Evolutionary conservation across 139 green algal species (phyloP), one percentile per base, ranked within the genome.

Genomic region (Chlorella sorokiniana): DNA sequence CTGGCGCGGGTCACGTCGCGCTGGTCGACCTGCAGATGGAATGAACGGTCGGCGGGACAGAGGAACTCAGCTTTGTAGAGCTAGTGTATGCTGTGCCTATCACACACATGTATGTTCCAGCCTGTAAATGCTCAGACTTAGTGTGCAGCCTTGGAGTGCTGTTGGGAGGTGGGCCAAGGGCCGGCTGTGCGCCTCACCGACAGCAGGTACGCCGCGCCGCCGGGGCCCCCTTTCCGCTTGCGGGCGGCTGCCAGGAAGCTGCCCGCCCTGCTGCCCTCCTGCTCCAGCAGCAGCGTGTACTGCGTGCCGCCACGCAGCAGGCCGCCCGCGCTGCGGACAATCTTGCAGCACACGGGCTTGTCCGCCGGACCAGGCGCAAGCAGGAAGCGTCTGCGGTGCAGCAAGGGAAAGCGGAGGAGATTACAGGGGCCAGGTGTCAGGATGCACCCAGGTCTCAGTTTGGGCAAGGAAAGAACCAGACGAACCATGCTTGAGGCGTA

Each of bases 141-240:
- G n/a, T n/a, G n/a, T n/a, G n/a, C n/a, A 16, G 3, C 9, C 7
- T 61, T 20, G 52, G 52, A 61, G 52, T 23, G 7, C 52, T 10
- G 6, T 23, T 35, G 56, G 11, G 2, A 16, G 27, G 22, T 23
- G 22, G 3, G 22, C 3, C 52, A 9, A 61, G 52, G 6, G 22
- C 52, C 5, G 22, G 22, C 52, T 23, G 1, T 16, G 4, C 1
- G 29, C 27, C 77, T 29, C 38, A 97, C 83, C 20, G 91, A 97
- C 63, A 99, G 95, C 8, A 97, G 25, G 89, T 98, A 99, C 85
- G 94, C 94, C 25, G 59, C 40, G 82, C 82, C 93, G 45, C 82
- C 88, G 45, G 88, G 90, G 62, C 88, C 89, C 84, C 95, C 95
- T 81, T 97, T 97, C 71, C 94, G 90, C 84, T 97, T 97, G 48